A percentile compares a stretch with the other conserved stretches of the same genome.
phyloP scores from a whole-genome alignment of 2,329 filamentous ascomycete species.

The Fusarium nanum region DNA sequence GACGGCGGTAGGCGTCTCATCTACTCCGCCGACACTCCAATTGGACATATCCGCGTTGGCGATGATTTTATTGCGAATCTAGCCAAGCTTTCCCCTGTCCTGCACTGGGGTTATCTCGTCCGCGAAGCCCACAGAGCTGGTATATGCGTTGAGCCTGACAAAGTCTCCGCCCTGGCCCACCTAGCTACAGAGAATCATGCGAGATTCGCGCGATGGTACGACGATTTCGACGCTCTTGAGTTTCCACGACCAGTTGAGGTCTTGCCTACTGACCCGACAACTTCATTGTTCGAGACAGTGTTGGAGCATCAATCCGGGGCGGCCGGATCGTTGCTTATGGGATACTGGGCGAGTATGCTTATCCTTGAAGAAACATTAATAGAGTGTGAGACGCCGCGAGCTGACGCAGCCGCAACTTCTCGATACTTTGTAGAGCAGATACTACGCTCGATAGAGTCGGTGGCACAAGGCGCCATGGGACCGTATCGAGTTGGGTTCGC shows the following conservation, averaged over 20 bases:
- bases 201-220: conserved; percentile 51
- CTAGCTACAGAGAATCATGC: conserved; percentile 46
- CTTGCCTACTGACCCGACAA: conserved; percentile 45
- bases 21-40: conserved; percentile 40
- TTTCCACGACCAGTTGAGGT: conserved; percentile 45
- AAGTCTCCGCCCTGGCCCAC: conserved; percentile 47
- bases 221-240: conserved; percentile 42
- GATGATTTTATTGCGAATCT: conserved; percentile 52
- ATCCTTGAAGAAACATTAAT: conserved; percentile 54
- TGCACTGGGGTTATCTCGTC: conserved; percentile 50
- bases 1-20: conserved; percentile 44
- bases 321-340: conserved; percentile 52
- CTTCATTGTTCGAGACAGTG: conserved; percentile 50
- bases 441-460: conserved; percentile 53
- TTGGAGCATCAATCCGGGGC: conserved; percentile 50
- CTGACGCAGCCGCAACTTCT: conserved; percentile 44
- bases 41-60: conserved; percentile 42
- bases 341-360: conserved; percentile 55
- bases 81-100: conserved; percentile 50
- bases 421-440: conserved; percentile 49
- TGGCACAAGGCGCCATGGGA: conserved; percentile 54
- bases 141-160: conserved; percentile 46
- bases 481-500: conserved; percentile 53
- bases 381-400: conserved; percentile 47
- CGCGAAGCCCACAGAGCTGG: conserved; percentile 48